Evolutionary conservation across 106 monocot genomes (phyloP).

Genomic region (Dendrobium officinale): DNA sequence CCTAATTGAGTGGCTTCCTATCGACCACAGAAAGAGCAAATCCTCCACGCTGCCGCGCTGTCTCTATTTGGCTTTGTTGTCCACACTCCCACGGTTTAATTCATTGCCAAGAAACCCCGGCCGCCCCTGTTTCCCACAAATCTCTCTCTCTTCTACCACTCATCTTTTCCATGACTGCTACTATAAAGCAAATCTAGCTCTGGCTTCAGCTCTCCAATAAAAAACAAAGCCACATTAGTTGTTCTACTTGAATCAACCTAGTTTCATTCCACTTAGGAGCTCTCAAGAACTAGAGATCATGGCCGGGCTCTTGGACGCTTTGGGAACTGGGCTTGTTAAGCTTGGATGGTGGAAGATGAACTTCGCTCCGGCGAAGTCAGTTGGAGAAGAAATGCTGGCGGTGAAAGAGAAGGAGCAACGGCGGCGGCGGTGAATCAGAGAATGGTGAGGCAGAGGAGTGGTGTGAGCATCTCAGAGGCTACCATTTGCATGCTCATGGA

Average conservation of each 20-base stretch:
- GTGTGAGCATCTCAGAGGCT: conserved; percentile 29
- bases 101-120: neutral
- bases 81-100: no score
- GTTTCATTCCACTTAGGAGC: no score
- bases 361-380: neutral
- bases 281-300: neutral
- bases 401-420: neutral
- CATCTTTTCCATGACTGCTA: neutral
- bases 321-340: neutral
- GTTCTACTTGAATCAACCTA: no score
- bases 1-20: neutral
- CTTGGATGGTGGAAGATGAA: neutral
- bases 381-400: neutral
- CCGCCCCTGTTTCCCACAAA: neutral
- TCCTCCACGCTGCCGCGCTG: neutral
- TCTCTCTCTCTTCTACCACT: neutral
- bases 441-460: conserved; percentile 1
- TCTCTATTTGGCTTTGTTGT: neutral
- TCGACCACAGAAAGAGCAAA: neutral
- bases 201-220: neutral
- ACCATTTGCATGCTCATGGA: conserved; percentile 57
- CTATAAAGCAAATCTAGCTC: neutral
- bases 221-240: neutral
- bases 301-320: neutral
- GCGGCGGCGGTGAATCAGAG: neutral